A percentile compares a stretch with the other conserved stretches of the same genome.
These are phyloP conservation scores for Ustilago bromivora DNA, from an alignment of 1,284 basidiomycete genomes.

Conservation along the genomic window DNA sequence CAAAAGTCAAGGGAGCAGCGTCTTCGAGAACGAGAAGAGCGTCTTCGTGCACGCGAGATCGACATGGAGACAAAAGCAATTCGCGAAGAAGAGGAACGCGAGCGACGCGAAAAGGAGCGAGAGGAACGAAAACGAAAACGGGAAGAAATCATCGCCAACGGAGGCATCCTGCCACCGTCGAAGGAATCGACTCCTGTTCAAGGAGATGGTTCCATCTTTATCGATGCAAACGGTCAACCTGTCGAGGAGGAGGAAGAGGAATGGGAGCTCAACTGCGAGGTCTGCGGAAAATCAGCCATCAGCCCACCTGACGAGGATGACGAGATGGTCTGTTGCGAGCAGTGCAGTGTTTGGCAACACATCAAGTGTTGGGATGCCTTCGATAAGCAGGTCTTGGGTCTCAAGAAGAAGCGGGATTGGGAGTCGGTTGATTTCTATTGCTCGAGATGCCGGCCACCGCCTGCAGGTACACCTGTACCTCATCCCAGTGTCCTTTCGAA, in stretches of 20 bases:
- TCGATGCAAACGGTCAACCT: constrained; percentile 13
- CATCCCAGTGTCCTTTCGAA: constrained; percentile 29
- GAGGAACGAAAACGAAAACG: constrained; percentile 75
- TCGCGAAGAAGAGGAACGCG: constrained; percentile 61
- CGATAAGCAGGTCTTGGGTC: constrained; percentile 52
- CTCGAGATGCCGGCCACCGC: constrained; percentile 52
- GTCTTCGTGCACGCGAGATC: constrained; percentile 68
- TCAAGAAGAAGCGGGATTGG: constrained; percentile 57
- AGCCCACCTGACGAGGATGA: constrained; percentile 78
- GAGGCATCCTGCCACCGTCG: constrained; percentile 45
- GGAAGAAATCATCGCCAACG: constrained; percentile 75
- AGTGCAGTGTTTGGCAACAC: constrained; percentile 79
- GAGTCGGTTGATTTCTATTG: constrained; percentile 60
- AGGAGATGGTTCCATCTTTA: constrained; percentile 3
- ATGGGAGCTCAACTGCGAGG: constrained; percentile 86
- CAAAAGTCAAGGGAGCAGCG: constrained; percentile 70
- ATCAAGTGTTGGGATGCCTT: constrained; percentile 68
- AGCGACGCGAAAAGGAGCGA: constrained; percentile 51
- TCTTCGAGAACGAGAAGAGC: constrained; percentile 71
- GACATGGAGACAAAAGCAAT: constrained; percentile 60
- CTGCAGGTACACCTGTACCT: constrained; percentile 35
- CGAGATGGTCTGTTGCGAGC: constrained; percentile 82
- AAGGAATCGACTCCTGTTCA: constrained; percentile 42
- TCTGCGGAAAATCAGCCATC: constrained; percentile 78
- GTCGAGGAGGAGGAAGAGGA: constrained; percentile 72